Evolutionary conservation across 495 filamentous ascomycete species (phyloP).

Genomic region (Aspergillus cristatus): DNA sequence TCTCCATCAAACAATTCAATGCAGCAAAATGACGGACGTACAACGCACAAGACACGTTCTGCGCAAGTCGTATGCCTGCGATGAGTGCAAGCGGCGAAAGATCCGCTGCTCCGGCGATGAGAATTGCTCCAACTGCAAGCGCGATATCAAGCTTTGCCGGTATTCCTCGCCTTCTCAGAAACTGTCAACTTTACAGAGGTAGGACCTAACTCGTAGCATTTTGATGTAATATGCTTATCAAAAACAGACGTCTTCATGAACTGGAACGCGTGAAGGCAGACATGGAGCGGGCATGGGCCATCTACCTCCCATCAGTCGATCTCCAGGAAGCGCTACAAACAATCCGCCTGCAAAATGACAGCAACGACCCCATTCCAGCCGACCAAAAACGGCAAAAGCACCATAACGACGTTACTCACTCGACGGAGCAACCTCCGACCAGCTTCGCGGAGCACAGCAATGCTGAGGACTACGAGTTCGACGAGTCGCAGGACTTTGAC

Average conservation of each 20-base stretch:
- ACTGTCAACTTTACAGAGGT: slow-evolving; percentile 10
- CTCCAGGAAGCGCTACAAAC: slow-evolving; percentile 10
- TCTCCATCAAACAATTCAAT: neutral
- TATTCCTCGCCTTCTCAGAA: slow-evolving; percentile 12
- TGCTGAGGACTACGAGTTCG: slow-evolving; percentile 15
- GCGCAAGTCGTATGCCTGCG: slow-evolving; percentile 14
- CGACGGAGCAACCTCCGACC: slow-evolving; percentile 11
- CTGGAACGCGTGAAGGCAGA: slow-evolving; percentile 4
- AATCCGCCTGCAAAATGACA: slow-evolving; percentile 1
- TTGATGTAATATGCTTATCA: neutral
- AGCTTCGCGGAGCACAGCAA: slow-evolving; percentile 11
- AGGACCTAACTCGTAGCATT: neutral
- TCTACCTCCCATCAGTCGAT: slow-evolving; percentile 11
- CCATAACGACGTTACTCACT: slow-evolving; percentile 6
- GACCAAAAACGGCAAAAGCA: neutral
- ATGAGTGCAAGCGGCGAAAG: slow-evolving; percentile 15
- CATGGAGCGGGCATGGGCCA: slow-evolving; percentile 10
- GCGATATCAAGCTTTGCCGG: slow-evolving; percentile 12
- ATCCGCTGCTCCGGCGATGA: slow-evolving; percentile 15
- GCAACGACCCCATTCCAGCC: neutral
- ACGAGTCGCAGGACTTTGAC: slow-evolving; percentile 15
- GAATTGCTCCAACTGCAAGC: slow-evolving; percentile 10
- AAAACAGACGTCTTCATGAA: slow-evolving; percentile 9
- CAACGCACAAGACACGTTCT: slow-evolving; percentile 8
- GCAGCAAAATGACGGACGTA: too few relatives aligned